A percentile compares a stretch with the other conserved stretches of the same genome.
Conservation (phyloP, 1,284 basidiomycete species). For the Tilletia walkeri region DNA sequence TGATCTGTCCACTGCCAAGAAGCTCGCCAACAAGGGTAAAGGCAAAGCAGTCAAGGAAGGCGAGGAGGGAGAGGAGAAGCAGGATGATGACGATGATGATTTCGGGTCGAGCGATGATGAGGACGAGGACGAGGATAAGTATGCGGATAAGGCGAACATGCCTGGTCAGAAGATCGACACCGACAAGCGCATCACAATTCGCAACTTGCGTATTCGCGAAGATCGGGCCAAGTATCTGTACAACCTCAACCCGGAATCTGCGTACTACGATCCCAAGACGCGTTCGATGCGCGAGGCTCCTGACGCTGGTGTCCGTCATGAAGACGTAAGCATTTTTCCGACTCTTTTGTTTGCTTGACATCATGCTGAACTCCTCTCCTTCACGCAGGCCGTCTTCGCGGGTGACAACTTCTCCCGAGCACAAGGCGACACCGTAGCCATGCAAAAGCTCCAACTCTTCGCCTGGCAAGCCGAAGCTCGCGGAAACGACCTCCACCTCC, state of each 20-base stretch:
- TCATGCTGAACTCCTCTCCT: constrained; percentile 57
- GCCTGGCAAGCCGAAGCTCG: constrained; percentile 93
- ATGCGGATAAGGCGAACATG: constrained; percentile 93
- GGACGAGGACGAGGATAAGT: constrained; percentile 59
- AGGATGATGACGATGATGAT: constrained; percentile 29
- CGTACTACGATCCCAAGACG: constrained; percentile 99
- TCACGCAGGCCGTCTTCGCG: constrained; percentile 71
- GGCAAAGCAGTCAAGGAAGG: constrained; percentile 27
- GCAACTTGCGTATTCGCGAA: constrained; percentile 96
- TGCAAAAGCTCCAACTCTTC: constrained; percentile 89
- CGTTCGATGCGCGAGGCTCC: constrained; percentile 99
- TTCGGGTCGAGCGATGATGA: constrained; percentile 83
- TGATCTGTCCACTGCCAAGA: constrained; percentile 65
- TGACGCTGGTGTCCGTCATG: constrained; percentile 69
- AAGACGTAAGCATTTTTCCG: constrained; percentile 62
- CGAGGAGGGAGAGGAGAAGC: constrained; percentile 8
- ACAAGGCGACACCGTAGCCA: constrained; percentile 84
- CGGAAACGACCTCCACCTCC: constrained; percentile 91
- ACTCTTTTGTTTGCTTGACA: background rate
- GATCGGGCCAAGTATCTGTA: constrained; percentile 99
- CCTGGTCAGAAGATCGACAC: constrained; percentile 97
- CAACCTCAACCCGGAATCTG: constrained; percentile 90
- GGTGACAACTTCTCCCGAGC: constrained; percentile 93
- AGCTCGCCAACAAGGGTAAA: constrained; percentile 75
- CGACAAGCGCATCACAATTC: constrained; percentile 95